phyloP scores from a whole-genome alignment of 2,329 filamentous ascomycete species.

The Intubia oerlemansii region DNA sequence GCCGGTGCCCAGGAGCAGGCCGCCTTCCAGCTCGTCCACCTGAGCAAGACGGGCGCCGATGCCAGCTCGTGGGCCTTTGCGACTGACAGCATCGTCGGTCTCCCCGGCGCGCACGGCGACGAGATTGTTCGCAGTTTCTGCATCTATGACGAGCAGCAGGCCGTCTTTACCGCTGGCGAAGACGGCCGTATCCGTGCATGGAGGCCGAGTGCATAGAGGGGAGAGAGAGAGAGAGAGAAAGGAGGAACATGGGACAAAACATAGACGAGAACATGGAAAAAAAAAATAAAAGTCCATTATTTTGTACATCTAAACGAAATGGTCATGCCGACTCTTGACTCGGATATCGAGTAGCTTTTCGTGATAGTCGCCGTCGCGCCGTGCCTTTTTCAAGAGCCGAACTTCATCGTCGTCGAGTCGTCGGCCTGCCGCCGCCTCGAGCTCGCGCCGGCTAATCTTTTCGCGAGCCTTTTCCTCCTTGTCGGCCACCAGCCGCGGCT shows the following conservation, averaged over 20 bases:
- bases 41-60: slow-evolving; percentile 22
- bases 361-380: slow-evolving; percentile 74
- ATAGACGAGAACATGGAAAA: not conserved
- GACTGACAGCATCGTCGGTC: slow-evolving; percentile 30
- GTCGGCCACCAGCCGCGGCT: slow-evolving; percentile 55
- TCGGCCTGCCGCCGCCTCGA: slow-evolving; percentile 63
- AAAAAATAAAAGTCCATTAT: not conserved
- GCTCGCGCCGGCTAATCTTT: slow-evolving; percentile 68
- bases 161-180: slow-evolving; percentile 36
- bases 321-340: slow-evolving; percentile 85
- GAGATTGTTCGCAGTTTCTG: slow-evolving; percentile 44
- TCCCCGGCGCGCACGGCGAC: slow-evolving; percentile 39
- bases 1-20: slow-evolving; percentile 46
- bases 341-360: slow-evolving; percentile 71
- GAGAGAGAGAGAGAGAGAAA: not conserved
- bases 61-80: slow-evolving; percentile 30
- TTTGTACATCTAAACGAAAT: not conserved
- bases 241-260: not conserved
- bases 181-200: slow-evolving; percentile 36
- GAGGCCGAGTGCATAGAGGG: slow-evolving; percentile 17
- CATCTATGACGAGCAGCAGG: slow-evolving; percentile 37
- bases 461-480: slow-evolving; percentile 70
- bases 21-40: slow-evolving; percentile 36
- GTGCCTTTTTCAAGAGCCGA: slow-evolving; percentile 57
- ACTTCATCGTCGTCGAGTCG: slow-evolving; percentile 71